These are phyloP conservation scores for Pinus taeda DNA, from an alignment of 75 land plant genomes.

Conservation along the genomic window DNA sequence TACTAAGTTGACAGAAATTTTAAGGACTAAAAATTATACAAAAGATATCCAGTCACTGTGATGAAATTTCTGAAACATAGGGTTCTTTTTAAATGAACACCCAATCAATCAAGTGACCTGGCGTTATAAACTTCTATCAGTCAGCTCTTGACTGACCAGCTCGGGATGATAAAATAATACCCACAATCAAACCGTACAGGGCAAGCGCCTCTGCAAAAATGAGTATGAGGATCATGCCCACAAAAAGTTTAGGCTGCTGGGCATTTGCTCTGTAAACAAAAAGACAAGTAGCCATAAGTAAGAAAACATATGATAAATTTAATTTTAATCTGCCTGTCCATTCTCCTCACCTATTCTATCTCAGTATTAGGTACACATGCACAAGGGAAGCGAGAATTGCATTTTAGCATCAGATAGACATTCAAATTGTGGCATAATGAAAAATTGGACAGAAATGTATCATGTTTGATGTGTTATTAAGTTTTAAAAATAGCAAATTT, in stretches of 20 bases:
- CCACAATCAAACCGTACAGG: slow-evolving; percentile 66
- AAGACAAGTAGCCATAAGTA: background rate
- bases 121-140: background rate
- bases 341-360: background rate
- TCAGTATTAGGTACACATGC: background rate
- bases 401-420: background rate
- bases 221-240: slow-evolving; percentile 65
- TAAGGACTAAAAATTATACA: background rate
- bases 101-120: background rate
- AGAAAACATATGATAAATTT: background rate
- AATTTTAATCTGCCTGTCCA: background rate
- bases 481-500: background rate
- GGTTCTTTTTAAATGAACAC: background rate
- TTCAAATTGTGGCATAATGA: background rate
- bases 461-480: too few relatives aligned
- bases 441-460: background rate
- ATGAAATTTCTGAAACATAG: background rate
- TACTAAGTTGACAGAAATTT: background rate
- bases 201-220: slow-evolving; percentile 72
- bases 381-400: background rate
- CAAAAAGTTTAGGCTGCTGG: slow-evolving; percentile 66
- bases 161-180: slow-evolving; percentile 62
- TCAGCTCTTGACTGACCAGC: slow-evolving; percentile 68
- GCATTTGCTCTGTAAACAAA: slow-evolving; percentile 55
- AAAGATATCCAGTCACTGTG: background rate